Evolutionary conservation across 139 green algal genomes (phyloP), one percentile per base, ranked within the genome.

Genomic region (Eudorina sp.): DNA sequence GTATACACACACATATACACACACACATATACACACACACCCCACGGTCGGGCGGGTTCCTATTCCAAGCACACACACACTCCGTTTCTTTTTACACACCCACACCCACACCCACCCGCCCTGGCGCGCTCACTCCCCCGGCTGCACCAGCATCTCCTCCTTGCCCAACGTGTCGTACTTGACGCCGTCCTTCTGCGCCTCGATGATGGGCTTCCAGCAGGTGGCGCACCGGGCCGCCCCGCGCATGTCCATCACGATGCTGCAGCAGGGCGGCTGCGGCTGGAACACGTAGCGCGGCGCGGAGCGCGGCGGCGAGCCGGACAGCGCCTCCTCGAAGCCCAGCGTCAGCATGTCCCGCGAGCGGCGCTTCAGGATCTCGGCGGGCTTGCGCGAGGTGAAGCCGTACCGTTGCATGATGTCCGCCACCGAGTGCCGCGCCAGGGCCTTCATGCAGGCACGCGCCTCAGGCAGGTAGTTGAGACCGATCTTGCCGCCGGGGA

Each of bases 341-440:
- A 85, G 38, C 79, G 14, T 29, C 36, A 88, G 45, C 82, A 88
- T 79, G 82, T 88, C 82, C 5, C 43, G n/a, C 9, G 46, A 41
- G 66, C 82, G 82, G 34, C 66, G 64, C 66, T 72, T 69, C 18
- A 88, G 82, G 45, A 88, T 88, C 46, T 80, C 66, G 0, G 82
- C 82, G 6, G 82, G 66, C 82, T 88, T 88, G 46, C 66, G 82
- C 13, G 6, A 77, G 41, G 23, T 51, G 48, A 88, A 88, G 66
- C 82, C 82, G 66, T 88, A 88, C 21, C 82, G 82, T 14, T 16
- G 21, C 66, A 88, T 88, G 82, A 88, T 80, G 31, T 80, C 82
- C 0, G 43, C 21, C 45, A 80, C 48, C 11, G 3, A 6, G 46
- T 58, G 43, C 0, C 18, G 9, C 11, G 82, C 82, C 82, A 88